Percentiles rank a stretch among this genome's conserved stretches.
phyloP scores from a whole-genome alignment of 2,329 filamentous ascomycete species.

The Nectriaceae sp. region DNA sequence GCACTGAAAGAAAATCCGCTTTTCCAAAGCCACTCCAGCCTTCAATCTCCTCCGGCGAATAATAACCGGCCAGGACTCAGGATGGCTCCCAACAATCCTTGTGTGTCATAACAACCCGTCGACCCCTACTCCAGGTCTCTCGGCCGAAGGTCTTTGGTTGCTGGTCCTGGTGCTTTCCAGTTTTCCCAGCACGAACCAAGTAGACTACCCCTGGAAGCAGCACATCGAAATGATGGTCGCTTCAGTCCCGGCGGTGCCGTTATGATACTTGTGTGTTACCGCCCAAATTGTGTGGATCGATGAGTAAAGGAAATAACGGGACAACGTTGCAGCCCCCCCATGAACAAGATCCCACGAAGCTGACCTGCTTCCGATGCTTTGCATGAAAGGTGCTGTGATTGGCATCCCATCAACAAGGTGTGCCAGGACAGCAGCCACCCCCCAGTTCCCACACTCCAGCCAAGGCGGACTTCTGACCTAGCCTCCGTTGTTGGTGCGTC shows the following conservation, averaged over 20 bases:
- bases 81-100: background rate
- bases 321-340: slow-evolving; percentile 5
- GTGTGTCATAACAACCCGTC: background rate
- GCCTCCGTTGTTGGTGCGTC: background rate
- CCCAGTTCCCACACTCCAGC: background rate
- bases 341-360: background rate
- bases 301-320: slow-evolving; percentile 6
- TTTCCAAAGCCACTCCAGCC: slow-evolving; percentile 3
- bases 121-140: background rate
- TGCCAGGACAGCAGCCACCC: background rate
- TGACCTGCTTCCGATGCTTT: slow-evolving; percentile 4
- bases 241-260: background rate
- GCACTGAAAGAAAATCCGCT: background rate
- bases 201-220: too few species aligned
- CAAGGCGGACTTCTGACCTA: background rate
- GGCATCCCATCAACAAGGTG: background rate
- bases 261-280: background rate
- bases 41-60: background rate
- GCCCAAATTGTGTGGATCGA: slow-evolving; percentile 13
- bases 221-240: too few species aligned
- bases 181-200: too few species aligned
- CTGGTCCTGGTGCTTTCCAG: too few species aligned
- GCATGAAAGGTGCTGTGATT: slow-evolving; percentile 5
- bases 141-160: too few species aligned
- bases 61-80: background rate